phyloP scores from a whole-genome alignment of 805 yeast species.

The Kluyveromyces dobzhanskii region DNA sequence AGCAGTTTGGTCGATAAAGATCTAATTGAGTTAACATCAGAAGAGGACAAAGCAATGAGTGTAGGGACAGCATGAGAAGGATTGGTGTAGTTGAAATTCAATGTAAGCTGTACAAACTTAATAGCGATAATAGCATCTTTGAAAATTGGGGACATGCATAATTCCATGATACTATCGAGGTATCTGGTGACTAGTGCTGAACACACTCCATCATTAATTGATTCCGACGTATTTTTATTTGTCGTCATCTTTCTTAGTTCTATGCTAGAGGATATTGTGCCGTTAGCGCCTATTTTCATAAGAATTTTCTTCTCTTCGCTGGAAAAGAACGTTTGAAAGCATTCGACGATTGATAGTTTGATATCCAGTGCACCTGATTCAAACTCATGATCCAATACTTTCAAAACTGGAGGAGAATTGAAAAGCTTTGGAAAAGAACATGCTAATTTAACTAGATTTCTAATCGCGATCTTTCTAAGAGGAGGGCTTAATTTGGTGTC shows the following conservation, averaged over 20 bases:
- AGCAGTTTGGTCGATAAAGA: constrained; percentile 46
- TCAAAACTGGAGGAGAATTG: constrained; percentile 44
- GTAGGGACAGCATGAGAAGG: constrained; percentile 66
- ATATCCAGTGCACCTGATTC: constrained; percentile 31
- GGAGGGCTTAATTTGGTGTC: constrained; percentile 26
- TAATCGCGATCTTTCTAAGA: constrained; percentile 44
- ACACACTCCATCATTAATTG: constrained; percentile 53
- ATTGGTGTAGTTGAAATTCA: constrained; percentile 62
- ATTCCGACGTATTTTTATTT: constrained; percentile 35
- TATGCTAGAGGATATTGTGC: constrained; percentile 28
- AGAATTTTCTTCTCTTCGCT: constrained; percentile 44
- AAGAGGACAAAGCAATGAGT: constrained; percentile 58
- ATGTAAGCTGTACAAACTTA: constrained; percentile 45
- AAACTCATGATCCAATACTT: constrained; percentile 45
- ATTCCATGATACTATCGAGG: constrained; percentile 37
- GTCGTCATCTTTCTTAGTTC: constrained; percentile 42
- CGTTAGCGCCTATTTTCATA: constrained; percentile 33
- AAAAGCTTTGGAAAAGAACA: constrained; percentile 59
- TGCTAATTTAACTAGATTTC: constrained; percentile 52
- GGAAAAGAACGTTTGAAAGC: constrained; percentile 48
- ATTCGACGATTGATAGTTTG: constrained; percentile 45
- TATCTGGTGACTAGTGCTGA: constrained; percentile 64
- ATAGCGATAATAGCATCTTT: constrained; percentile 44
- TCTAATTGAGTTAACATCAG: constrained; percentile 36
- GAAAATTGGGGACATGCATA: constrained; percentile 41